Conservation (phyloP, 768 basidiomycete species). For the Rhizopogon vulgaris region DNA sequence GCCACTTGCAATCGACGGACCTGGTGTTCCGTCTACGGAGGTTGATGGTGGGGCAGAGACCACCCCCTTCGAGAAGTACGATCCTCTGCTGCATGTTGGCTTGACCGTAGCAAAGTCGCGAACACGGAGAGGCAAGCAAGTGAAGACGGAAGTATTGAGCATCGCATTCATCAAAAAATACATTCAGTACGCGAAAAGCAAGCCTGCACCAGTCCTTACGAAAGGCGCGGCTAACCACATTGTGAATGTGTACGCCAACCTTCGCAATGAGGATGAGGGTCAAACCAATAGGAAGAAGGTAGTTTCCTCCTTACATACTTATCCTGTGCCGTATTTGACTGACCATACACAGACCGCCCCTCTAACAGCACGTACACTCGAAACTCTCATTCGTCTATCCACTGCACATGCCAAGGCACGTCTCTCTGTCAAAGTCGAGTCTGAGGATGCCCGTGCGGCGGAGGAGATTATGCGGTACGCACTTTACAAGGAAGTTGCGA, state of each 20-base stretch:
- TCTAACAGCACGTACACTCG: constrained; percentile 94
- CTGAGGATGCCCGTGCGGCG: constrained; percentile 81
- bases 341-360: constrained; percentile 74
- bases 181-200: constrained; percentile 94
- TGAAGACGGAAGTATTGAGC: constrained; percentile 77
- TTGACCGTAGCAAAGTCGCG: constrained; percentile 45
- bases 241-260: constrained; percentile 82
- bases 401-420: constrained; percentile 98
- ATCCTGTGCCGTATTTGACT: constrained; percentile 1
- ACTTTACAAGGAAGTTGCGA: constrained; percentile 94
- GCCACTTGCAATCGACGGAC: constrained; percentile 82
- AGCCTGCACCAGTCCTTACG: constrained; percentile 77
- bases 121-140: constrained; percentile 53
- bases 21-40: constrained; percentile 36
- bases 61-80: constrained; percentile 92
- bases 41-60: constrained; percentile 32
- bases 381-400: constrained; percentile 95
- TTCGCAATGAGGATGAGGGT: constrained; percentile 86
- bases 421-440: constrained; percentile 78
- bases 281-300: constrained; percentile 85
- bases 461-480: constrained; percentile 97
- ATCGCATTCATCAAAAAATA: constrained; percentile 98
- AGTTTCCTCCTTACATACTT: constrained; percentile 9
- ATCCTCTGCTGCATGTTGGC: constrained; percentile 89
- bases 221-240: constrained; percentile 94